Conservation (phyloP, 768 basidiomycete species). For the Tylopilus intermedius region DNA sequence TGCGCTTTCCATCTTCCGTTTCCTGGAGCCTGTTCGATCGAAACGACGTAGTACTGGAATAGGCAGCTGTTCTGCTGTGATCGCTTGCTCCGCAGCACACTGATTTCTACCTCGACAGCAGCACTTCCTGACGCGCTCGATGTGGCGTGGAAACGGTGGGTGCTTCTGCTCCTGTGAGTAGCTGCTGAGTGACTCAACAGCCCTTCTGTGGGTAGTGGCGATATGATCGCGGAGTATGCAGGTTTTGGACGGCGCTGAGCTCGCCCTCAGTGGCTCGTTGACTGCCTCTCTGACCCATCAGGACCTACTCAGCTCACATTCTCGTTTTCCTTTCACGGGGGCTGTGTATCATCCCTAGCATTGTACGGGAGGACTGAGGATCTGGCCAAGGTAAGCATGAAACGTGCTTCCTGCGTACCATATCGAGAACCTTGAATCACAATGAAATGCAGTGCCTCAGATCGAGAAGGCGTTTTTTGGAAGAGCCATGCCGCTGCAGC, state of each 20-base stretch:
- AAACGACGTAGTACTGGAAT: conserved; percentile 11
- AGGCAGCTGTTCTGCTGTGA: conserved; percentile 15
- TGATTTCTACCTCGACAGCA: conserved; percentile 8
- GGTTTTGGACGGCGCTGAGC: conserved; percentile 1
- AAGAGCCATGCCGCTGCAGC: conserved; percentile 75
- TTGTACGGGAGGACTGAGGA: conserved; percentile 80
- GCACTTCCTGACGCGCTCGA: conserved; percentile 7
- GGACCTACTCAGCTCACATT: neutral
- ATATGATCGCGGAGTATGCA: conserved; percentile 8
- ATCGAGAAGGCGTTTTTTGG: conserved; percentile 69
- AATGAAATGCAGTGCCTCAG: conserved; percentile 32
- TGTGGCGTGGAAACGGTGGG: conserved; percentile 12
- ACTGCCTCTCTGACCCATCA: neutral
- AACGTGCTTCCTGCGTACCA: conserved; percentile 13
- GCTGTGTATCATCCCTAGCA: conserved; percentile 65
- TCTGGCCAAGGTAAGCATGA: conserved; percentile 57
- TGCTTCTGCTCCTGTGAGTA: conserved; percentile 24
- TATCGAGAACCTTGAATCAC: conserved; percentile 12
- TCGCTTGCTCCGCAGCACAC: conserved; percentile 9
- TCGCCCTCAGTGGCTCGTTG: neutral
- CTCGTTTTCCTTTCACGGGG: conserved; percentile 49
- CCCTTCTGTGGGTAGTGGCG: conserved; percentile 8
- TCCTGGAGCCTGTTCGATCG: conserved; percentile 6
- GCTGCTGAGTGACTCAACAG: neutral
- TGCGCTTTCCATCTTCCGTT: conserved; percentile 3